phyloP scores from a whole-genome alignment of 1,284 basidiomycete species.

The Ceratobasidium sp. region DNA sequence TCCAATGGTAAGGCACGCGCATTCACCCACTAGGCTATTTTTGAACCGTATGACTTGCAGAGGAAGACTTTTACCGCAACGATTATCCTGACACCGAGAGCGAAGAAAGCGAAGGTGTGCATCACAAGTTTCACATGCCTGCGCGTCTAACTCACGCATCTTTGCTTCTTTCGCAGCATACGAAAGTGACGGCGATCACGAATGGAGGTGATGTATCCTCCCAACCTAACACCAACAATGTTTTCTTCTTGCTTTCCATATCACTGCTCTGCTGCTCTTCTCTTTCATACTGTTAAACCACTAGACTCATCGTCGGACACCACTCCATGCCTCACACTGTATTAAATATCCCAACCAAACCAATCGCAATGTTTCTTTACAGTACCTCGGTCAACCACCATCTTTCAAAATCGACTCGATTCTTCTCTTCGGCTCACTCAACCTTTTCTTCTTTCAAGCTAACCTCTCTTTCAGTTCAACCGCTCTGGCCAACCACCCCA shows the following conservation, averaged over 20 bases:
- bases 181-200: slow-evolving; percentile 35
- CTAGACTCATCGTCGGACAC: slow-evolving; percentile 7
- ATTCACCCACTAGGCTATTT: background rate
- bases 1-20: slow-evolving; percentile 39
- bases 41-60: slow-evolving; percentile 8
- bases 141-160: background rate
- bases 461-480: no score
- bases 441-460: no score
- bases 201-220: slow-evolving; percentile 31
- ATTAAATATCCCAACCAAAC: slow-evolving; percentile 11
- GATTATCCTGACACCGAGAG: slow-evolving; percentile 43
- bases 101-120: slow-evolving; percentile 41
- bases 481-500: no score
- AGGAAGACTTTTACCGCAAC: slow-evolving; percentile 45
- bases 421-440: no score
- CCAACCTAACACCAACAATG: background rate
- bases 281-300: slow-evolving; percentile 3
- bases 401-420: slow-evolving; percentile 23
- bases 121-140: background rate
- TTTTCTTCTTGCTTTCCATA: background rate
- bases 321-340: background rate
- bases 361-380: background rate
- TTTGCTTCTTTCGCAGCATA: background rate
- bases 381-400: no score
- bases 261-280: slow-evolving; percentile 5